Percentiles rank a stretch among this genome's conserved stretches.
phyloP scores from a whole-genome alignment of 306 rosid genomes.

The Erythrophleum fordii region DNA sequence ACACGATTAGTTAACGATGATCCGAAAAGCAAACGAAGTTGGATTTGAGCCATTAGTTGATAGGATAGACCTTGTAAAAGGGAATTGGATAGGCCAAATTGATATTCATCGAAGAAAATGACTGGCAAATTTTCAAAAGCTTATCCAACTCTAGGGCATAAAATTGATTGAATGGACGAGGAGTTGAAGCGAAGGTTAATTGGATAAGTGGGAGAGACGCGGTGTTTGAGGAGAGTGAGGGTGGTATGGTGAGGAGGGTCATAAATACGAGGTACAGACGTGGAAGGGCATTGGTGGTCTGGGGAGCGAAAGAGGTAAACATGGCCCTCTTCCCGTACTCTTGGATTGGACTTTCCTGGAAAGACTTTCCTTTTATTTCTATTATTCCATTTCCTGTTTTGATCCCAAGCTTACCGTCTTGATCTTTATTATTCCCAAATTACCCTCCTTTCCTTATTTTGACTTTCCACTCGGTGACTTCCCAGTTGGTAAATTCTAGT shows the following conservation, averaged over 20 bases:
- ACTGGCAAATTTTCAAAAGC: too few species aligned
- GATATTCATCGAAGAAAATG: too few species aligned
- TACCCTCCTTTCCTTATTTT: conserved; percentile 43
- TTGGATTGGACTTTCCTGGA: conserved; percentile 89
- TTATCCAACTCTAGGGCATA: too few species aligned
- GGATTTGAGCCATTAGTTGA: too few species aligned
- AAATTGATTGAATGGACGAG: neutral
- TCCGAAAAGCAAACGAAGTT: too few species aligned
- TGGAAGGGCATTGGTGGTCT: conserved; percentile 59
- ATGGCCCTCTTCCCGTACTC: conserved; percentile 98
- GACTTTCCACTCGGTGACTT: conserved; percentile 15
- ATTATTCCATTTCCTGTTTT: conserved; percentile 68
- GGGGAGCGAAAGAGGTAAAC: conserved; percentile 75
- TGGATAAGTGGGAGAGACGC: conserved; percentile 21
- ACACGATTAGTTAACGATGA: too few species aligned
- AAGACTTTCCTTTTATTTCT: conserved; percentile 62
- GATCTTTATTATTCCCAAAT: conserved; percentile 33
- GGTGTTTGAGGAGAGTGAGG: conserved; percentile 38
- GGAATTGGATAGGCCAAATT: too few species aligned
- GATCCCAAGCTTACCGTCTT: conserved; percentile 47
- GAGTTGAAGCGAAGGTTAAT: too few species aligned
- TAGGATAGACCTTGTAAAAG: too few species aligned
- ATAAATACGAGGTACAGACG: conserved; percentile 71
- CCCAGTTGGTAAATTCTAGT: conserved; percentile 51
- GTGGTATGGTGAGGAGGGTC: conserved; percentile 11